phyloP scores from a whole-genome alignment of 129 eudicot species.

The Rutidosis leptorrhynchoides region DNA sequence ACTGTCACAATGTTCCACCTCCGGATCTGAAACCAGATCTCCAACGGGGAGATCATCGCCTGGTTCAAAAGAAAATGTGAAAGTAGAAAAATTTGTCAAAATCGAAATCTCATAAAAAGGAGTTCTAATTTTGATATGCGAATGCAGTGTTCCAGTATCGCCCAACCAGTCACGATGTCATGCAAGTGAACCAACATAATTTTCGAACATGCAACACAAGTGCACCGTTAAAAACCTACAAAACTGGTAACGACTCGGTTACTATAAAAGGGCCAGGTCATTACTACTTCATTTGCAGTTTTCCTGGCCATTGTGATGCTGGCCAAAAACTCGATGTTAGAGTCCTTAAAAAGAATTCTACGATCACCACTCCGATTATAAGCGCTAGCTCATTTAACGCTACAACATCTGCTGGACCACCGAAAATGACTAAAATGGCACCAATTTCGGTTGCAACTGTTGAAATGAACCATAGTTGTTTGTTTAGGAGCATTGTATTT shows the following conservation, averaged over 20 bases:
- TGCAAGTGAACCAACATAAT: conserved; percentile 38
- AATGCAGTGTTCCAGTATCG: conserved; percentile 42
- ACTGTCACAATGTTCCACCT: too few species aligned
- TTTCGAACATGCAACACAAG: conserved; percentile 40
- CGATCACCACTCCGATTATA: not conserved
- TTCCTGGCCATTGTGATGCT: conserved; percentile 46
- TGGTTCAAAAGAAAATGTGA: too few species aligned
- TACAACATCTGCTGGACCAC: not conserved
- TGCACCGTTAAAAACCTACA: conserved; percentile 16
- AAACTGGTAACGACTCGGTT: conserved; percentile 47
- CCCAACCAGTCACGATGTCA: conserved; percentile 35
- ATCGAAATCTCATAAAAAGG: not conserved
- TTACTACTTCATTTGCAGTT: conserved; percentile 45
- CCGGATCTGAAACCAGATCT: too few species aligned
- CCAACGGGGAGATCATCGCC: too few species aligned
- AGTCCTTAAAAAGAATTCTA: conserved; percentile 30
- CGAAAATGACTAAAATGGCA: conserved; percentile 7
- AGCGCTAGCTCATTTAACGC: conserved; percentile 9
- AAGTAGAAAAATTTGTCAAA: not conserved
- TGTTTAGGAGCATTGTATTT: conserved; percentile 17
- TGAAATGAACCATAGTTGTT: not conserved
- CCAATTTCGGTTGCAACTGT: conserved; percentile 9
- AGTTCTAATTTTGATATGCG: too few species aligned
- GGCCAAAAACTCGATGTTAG: conserved; percentile 54
- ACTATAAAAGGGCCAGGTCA: conserved; percentile 40